Conservation (phyloP, 2,329 filamentous ascomycete species). For the Sclerotinia subarctica region DNA sequence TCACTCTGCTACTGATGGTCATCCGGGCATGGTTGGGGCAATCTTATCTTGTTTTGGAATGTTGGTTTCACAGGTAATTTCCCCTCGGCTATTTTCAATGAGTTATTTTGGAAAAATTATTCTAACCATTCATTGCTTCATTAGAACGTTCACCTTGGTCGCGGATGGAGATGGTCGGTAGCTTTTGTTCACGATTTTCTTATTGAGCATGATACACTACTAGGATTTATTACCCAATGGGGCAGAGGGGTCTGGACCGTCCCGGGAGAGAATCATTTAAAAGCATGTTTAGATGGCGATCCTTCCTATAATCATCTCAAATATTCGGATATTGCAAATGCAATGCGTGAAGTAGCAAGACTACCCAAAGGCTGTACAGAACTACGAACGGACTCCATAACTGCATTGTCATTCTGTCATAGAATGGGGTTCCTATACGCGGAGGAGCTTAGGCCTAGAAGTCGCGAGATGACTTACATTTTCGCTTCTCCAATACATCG, state of each 20-base stretch:
- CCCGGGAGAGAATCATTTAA: neutral
- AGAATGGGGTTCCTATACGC: conserved; percentile 4
- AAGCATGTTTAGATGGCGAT: neutral
- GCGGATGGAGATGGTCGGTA: neutral
- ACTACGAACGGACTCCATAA: neutral
- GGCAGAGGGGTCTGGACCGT: neutral
- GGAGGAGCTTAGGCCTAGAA: neutral
- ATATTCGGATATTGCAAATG: neutral
- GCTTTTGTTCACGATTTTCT: neutral
- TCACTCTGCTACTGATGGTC: conserved; percentile 1
- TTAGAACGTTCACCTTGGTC: neutral
- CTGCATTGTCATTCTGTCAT: neutral
- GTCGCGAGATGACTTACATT: neutral
- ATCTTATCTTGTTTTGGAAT: neutral
- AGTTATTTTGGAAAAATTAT: neutral
- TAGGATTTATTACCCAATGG: neutral
- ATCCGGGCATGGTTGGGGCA: neutral
- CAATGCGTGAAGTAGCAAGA: conserved; percentile 5
- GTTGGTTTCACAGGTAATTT: neutral
- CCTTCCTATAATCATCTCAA: neutral
- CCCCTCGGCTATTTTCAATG: neutral
- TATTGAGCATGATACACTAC: neutral
- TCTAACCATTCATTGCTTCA: neutral
- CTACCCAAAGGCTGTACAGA: neutral
- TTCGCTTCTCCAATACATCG: conserved; percentile 9